These are phyloP conservation scores for Ophiocytium majus DNA, from an alignment of 352 stramenopile genomes.

Conservation along the genomic window DNA sequence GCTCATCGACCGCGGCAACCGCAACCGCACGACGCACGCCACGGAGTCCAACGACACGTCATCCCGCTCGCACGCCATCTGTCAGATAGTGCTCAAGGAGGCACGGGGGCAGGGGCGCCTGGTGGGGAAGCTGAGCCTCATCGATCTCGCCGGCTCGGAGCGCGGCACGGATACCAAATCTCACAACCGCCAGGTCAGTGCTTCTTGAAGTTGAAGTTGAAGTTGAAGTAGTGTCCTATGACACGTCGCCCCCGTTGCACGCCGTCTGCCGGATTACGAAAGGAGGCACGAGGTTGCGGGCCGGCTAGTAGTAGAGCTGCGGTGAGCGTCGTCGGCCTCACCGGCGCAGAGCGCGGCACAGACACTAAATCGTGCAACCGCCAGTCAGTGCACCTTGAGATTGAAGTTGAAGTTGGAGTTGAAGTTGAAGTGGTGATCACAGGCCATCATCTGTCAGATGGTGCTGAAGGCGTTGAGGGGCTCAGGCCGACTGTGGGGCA, in stretches of 20 bases:
- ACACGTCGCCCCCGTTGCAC: conserved; percentile 53
- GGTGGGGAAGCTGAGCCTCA: conserved; percentile 87
- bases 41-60: conserved; percentile 60
- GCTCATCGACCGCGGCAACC: conserved; percentile 81
- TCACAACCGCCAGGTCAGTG: conserved; percentile 81
- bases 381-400: conserved; percentile 68
- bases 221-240: no score
- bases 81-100: conserved; percentile 49
- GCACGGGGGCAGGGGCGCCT: conserved; percentile 56
- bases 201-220: no score
- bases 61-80: conserved; percentile 59
- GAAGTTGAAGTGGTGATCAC: no score
- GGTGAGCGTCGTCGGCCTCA: conserved; percentile 93
- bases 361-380: conserved; percentile 94
- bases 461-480: no score
- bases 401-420: no score
- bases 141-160: conserved; percentile 93
- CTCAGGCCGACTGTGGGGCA: no score
- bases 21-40: conserved; percentile 86
- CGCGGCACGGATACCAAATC: conserved; percentile 90
- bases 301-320: conserved; percentile 78
- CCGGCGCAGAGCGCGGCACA: conserved; percentile 86
- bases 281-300: conserved; percentile 27
- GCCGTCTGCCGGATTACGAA: conserved; percentile 56
- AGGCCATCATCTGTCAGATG: no score